Conservation (phyloP, 2,329 filamentous ascomycete species). For the Colletotrichum falcatum region DNA sequence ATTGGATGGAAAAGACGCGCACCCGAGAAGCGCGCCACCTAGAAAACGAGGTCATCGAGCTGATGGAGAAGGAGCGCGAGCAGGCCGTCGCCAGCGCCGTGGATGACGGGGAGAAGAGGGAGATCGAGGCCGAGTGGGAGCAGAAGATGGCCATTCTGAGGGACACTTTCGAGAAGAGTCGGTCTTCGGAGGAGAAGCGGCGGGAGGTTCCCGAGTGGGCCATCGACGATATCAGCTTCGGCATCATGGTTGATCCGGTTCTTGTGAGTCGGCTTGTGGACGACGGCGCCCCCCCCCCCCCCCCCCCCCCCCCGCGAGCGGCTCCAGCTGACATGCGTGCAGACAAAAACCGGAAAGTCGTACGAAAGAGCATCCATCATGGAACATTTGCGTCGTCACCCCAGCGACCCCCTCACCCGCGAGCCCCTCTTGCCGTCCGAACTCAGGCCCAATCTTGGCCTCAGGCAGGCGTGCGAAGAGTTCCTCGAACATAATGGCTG, state of each 20-base stretch:
- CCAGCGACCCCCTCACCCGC: constrained; percentile 86
- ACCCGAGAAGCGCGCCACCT: constrained; percentile 67
- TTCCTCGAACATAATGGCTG: constrained; percentile 90
- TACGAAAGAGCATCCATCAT: constrained; percentile 90
- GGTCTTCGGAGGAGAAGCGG: constrained; percentile 57
- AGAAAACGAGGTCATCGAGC: constrained; percentile 68
- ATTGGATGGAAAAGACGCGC: constrained; percentile 74
- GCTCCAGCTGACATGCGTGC: constrained; percentile 42
- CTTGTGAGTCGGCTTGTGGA: constrained; percentile 57
- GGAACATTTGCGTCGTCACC: constrained; percentile 82
- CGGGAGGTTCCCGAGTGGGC: constrained; percentile 80
- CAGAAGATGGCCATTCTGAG: constrained; percentile 59
- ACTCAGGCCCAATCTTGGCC: constrained; percentile 81
- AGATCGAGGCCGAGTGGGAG: constrained; percentile 61
- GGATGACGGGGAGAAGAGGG: constrained; percentile 61
- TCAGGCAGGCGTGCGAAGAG: constrained; percentile 86
- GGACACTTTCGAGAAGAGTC: constrained; percentile 65
- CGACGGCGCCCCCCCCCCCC: too few relatives aligned
- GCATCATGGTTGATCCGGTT: constrained; percentile 79
- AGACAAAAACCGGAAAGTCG: constrained; percentile 87
- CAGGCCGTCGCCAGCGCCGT: constrained; percentile 53
- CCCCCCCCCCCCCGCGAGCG: neutral
- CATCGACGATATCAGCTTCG: constrained; percentile 81
- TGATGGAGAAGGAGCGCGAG: constrained; percentile 63
- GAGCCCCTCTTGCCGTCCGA: constrained; percentile 77